These are phyloP conservation scores for Histomonas meleagridis DNA, from an alignment of 208 protist genomes.

Conservation along the genomic window DNA sequence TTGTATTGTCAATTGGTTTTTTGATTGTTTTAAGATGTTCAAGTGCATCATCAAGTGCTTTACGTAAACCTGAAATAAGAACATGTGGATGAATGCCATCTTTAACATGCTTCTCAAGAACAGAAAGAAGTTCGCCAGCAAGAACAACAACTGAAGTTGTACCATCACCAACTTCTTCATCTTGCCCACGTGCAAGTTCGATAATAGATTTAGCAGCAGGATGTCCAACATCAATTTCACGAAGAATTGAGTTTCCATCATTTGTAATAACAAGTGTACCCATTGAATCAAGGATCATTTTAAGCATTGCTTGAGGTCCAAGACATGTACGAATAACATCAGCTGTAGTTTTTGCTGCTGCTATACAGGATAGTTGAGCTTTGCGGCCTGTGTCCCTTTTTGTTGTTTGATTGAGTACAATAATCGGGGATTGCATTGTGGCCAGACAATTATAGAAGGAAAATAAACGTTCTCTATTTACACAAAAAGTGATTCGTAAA, in stretches of 20 bases:
- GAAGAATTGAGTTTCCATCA: conserved; percentile 98
- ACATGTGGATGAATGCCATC: conserved; percentile 89
- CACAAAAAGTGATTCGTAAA: too few species aligned
- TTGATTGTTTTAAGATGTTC: conserved; percentile 71
- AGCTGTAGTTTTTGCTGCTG: not conserved
- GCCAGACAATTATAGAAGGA: not conserved
- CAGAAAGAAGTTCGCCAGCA: conserved; percentile 86
- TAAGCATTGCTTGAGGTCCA: conserved; percentile 97
- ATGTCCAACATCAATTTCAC: conserved; percentile 98
- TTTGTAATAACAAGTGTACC: conserved; percentile 98
- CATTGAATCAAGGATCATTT: conserved; percentile 99
- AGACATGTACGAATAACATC: conserved; percentile 96
- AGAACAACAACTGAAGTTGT: conserved; percentile 98
- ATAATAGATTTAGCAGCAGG: conserved; percentile 99
- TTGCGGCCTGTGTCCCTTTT: not conserved
- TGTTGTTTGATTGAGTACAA: conserved; percentile 19
- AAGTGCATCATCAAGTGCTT: conserved; percentile 84
- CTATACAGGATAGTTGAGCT: conserved; percentile 15
- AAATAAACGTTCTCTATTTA: too few species aligned
- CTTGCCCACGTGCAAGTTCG: conserved; percentile 77
- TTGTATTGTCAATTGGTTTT: conserved; percentile 71
- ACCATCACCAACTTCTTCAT: conserved; percentile 93
- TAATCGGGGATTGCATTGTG: conserved; percentile 36
- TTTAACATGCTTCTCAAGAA: conserved; percentile 86
- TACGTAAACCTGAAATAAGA: conserved; percentile 85